Evolutionary conservation across 169 alveolate genomes (phyloP), one percentile per base, ranked within the genome.

Genomic region (Babesia gibsoni): DNA sequence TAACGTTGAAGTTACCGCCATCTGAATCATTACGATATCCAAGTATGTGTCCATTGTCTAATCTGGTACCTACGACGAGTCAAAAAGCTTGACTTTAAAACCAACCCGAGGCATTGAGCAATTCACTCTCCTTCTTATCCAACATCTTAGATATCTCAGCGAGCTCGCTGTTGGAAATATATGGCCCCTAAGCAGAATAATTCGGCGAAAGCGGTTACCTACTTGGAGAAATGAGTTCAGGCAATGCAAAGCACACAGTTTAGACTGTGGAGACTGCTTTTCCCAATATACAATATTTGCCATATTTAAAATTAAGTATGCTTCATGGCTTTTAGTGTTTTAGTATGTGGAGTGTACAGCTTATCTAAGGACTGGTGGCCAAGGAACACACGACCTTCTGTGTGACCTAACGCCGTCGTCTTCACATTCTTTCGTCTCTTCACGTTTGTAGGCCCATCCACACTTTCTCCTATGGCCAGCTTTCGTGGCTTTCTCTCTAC

Each of bases 231-330:
- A 56, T 37, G 92, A 67, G 52, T 90, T 90, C 20, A 90, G 65
- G 46, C 92, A 85, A 52, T 90, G 95, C 43, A 90, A 52, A 30
- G 94, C 95, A 82, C 95, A 90, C 84, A 90, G 59, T 43, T 90
- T 75, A 5, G 84, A 58, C 43, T 90, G 90, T 16, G 87, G 89
- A 25, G 89, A 88, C 78, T 90, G 95, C 46, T 89, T 90, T 56
- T 90, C 95, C 93, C 93, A 90, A 72, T 90, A 90, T 29, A 90
- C 90, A 4, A n/a, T 36, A n/a, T 18, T 39, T 3, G 52, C 84
- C 79, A 66, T 65, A 4, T 3, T 70, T 25, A 16, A 56, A 59
- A 46, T 46, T 61, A 65, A 20, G 56, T 52, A 65, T 30, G 52
- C 49, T 50, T 22, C 50, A 49, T 65, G 50, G 65, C 46, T 33